Conservation (phyloP, 352 stramenopile genomes). For the Thraustochytrium striatum region DNA sequence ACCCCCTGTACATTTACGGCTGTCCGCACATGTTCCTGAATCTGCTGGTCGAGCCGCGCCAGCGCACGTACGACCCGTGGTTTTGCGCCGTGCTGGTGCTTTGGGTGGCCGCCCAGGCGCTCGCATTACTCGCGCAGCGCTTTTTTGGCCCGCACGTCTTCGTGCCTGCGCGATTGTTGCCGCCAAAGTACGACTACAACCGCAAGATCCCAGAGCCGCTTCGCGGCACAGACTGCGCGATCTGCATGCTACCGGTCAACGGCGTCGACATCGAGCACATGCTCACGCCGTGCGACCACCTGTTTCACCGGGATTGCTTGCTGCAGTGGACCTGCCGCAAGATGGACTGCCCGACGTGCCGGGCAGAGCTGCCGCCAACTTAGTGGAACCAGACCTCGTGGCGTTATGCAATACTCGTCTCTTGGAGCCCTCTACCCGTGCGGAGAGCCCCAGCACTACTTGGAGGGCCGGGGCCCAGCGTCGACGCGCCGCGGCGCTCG, state of each 20-base stretch:
- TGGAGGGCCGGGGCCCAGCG: background rate
- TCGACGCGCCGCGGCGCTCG: background rate
- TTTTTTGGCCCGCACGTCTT: constrained; percentile 88
- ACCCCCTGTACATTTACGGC: constrained; percentile 93
- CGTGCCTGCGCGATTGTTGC: constrained; percentile 87
- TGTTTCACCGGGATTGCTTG: constrained; percentile 84
- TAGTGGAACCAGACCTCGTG: too few species aligned
- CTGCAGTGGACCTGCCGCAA: constrained; percentile 88
- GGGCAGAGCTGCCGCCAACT: constrained; percentile 65
- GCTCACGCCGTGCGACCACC: constrained; percentile 85
- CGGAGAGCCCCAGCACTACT: too few species aligned
- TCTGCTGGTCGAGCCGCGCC: constrained; percentile 58
- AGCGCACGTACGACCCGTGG: background rate
- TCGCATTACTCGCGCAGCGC: constrained; percentile 80
- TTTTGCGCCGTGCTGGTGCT: constrained; percentile 61
- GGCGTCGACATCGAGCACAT: constrained; percentile 77
- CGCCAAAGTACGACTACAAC: constrained; percentile 95
- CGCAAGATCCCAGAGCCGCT: constrained; percentile 55
- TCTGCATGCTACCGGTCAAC: constrained; percentile 68
- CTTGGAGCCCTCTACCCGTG: too few species aligned
- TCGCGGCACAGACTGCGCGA: constrained; percentile 64
- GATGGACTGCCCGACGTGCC: constrained; percentile 86
- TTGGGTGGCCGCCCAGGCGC: constrained; percentile 86
- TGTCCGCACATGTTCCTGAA: constrained; percentile 85
- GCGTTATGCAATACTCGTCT: too few species aligned